Evolutionary conservation across 768 basidiomycete species (phyloP), one percentile per base, ranked within the genome.

Genomic region (Lentinula guzmanii): DNA sequence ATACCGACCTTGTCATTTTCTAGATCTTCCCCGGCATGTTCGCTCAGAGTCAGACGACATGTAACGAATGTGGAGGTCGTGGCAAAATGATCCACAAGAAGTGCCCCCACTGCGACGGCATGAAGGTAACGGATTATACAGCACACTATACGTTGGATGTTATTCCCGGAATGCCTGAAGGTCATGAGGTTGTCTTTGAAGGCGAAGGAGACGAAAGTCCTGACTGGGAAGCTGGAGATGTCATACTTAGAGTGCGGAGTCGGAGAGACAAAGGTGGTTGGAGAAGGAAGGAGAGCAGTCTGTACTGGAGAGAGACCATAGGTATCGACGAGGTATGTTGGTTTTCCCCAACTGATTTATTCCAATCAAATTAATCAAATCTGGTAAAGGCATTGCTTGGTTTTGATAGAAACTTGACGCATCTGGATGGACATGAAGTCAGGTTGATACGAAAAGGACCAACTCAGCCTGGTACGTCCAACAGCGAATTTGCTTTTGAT

Each of bases 171-270:
- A 90, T 92, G 78, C 92, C 95, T 0, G 97, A 99, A 69, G 94
- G 91, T 1, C 87, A 91, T 68, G 93, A 99, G 71, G 84, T 95
- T 41, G 82, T 95, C 1, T 98, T 95, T 62, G 93, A 97, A 67
- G 94, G 93, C n/a, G 95, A 98, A 71, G 91, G 91, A 50, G 97
- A 98, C 70, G 95, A 99, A 76, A 90, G 81, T 60, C 93, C 93
- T 3, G 97, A 98, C 66, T 97, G 91, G 91, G 95, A 96, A 68
- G 78, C 97, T 5, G 97, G 97, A 7, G 95, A 99, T 74, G 85
- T 99, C 53, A 79, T 98, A 41, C 78, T 98, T 52, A 79, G 94
- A 55, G 87, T 98, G 15, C 78, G 89, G 65, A 95, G 89, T 68
- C 82, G 82, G 73, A 86, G 86, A 66, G 82, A 86, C 62, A 83